Base-by-base conservation (phyloP, 108 stramenopile genomes). In the Skeletonema menzelii region DNA sequence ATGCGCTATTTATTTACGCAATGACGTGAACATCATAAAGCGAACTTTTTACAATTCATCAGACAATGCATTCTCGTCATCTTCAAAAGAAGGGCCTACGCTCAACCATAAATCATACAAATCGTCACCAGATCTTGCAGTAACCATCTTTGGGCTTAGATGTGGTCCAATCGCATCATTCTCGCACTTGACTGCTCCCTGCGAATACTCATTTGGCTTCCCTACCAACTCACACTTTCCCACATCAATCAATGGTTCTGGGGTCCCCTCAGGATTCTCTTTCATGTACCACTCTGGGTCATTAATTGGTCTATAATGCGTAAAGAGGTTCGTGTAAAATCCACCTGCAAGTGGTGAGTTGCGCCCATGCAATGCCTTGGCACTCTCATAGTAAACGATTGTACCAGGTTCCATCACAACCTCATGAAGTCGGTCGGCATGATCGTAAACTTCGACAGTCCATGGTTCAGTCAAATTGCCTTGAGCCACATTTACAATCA, bases 401-500 rank as follows among this genome's bases (percentile, higher is more conserved):
- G 89, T 88, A 32, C 96, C 97, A 8, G 91, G 88, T 64, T 86
- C 65, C 91, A 94, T 90, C 19, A 72, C 70, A 15, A 95, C 83
- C 69, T 91, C 87, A 56, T 91, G 87, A 44, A 86, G 70, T 6
- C 90, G 72, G 63, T 86, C 79, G 38, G 71, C 79, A 49, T 89
- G 84, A 70, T 96, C 89, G 49, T 87, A 73, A 8, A 94, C 88
- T 63, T 93, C 91, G 12, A 96, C 82, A 8, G 86, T 83, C 95
- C 95, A 96, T 11, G 90, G 88, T 53, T 86, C 73, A 8, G 82
- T 81, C 26, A 94, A 67, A 73, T 82, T 85, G 7, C 82, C 90
- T 83, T 97, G 97, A 27, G 90, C 95, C 17, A 97, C 76, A 69
- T 97, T 95, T 68, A 97, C 91, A 82, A 97, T 97, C 11, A 92